Evolutionary conservation across 78 protist genomes (phyloP).

Genomic region (Tieghemostelium lacteum): DNA sequence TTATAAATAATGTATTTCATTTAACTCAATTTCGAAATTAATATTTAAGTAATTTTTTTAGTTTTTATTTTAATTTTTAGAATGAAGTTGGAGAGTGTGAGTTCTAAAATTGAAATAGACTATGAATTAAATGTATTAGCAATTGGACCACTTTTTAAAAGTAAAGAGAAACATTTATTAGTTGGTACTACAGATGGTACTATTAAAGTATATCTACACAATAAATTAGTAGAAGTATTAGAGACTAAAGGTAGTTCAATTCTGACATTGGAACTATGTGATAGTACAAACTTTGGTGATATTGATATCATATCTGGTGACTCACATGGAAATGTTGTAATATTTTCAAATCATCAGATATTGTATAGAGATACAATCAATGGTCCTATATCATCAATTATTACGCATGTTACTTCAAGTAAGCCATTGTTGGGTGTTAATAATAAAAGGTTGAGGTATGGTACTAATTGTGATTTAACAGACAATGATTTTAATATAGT

Average conservation of each 20-base stretch:
- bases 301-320: conserved; percentile 66
- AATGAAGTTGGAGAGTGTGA: background rate
- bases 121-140: conserved; percentile 59
- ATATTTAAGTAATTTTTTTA: too few species aligned
- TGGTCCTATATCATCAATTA: conserved; percentile 16
- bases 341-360: conserved; percentile 75
- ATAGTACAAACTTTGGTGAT: conserved; percentile 55
- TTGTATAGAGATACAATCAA: conserved; percentile 42
- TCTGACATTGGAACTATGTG: conserved; percentile 23
- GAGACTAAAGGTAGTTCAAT: conserved; percentile 57
- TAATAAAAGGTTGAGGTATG: background rate
- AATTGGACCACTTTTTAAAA: conserved; percentile 59
- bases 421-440: conserved; percentile 6
- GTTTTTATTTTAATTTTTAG: too few species aligned
- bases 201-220: conserved; percentile 38
- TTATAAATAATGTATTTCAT: too few species aligned
- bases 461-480: background rate
- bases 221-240: conserved; percentile 33
- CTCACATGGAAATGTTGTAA: conserved; percentile 43
- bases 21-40: too few species aligned
- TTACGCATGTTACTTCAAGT: conserved; percentile 43
- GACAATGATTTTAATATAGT: conserved; percentile 52
- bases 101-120: conserved; percentile 8
- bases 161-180: conserved; percentile 42
- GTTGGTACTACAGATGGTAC: conserved; percentile 63